Evolutionary conservation across 106 monocot species (phyloP).

Genomic region (Iris macrosiphon): DNA sequence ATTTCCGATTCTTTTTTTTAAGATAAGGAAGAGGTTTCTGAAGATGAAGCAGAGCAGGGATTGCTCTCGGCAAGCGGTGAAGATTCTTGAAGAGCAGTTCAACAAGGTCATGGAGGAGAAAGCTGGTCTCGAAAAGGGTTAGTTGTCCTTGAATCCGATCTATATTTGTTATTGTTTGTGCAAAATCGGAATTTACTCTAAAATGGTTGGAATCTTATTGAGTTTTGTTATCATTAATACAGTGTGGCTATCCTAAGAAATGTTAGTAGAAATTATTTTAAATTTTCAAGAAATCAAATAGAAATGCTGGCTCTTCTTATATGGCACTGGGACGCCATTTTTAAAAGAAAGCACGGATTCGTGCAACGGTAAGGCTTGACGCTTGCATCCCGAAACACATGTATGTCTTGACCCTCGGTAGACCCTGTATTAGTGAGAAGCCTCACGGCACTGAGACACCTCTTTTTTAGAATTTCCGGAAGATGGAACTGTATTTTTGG

Average conservation of each 20-base stretch:
- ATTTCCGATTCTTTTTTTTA: neutral
- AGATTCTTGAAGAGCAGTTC: conserved; percentile 30
- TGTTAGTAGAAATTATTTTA: neutral
- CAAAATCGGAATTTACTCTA: neutral
- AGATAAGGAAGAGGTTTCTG: conserved; percentile 32
- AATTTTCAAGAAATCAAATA: neutral
- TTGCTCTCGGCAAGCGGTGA: conserved; percentile 46
- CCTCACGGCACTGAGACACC: no score
- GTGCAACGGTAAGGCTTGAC: no score
- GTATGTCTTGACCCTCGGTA: no score
- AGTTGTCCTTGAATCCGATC: neutral
- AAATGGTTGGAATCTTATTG: neutral
- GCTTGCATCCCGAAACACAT: no score
- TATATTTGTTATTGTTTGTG: no score
- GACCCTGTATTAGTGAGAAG: no score
- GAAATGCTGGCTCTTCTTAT: neutral
- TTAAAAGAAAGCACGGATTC: no score
- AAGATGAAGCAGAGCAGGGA: conserved; percentile 50
- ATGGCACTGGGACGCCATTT: no score
- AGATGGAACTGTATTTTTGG: no score
- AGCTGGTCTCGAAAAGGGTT: conserved; percentile 46
- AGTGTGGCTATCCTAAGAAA: neutral
- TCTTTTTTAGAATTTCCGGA: no score
- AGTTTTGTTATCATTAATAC: neutral
- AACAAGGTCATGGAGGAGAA: conserved; percentile 40